Conservation (phyloP, 169 alveolate species). For the Plasmodium berghei region DNA sequence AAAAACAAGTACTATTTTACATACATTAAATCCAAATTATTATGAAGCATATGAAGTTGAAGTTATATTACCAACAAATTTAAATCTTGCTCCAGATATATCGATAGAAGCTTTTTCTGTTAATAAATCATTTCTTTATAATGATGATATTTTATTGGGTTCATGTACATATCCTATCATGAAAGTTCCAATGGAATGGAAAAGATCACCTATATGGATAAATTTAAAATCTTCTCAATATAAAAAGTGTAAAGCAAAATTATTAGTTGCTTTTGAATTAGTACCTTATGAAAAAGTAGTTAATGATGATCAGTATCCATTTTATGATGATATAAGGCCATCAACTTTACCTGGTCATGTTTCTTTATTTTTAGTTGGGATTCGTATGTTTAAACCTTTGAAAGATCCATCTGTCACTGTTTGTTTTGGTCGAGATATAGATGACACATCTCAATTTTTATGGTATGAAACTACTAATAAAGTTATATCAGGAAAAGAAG, state of each 20-base stretch:
- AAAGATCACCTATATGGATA: constrained; percentile 91
- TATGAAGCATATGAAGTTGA: constrained; percentile 91
- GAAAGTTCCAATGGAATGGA: constrained; percentile 92
- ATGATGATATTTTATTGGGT: constrained; percentile 80
- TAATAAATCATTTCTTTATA: constrained; percentile 78
- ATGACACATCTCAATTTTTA: constrained; percentile 84
- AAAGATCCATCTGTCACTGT: constrained; percentile 88
- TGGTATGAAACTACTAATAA: constrained; percentile 85
- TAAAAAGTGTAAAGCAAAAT: constrained; percentile 86
- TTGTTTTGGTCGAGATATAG: constrained; percentile 88
- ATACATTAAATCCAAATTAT: constrained; percentile 89
- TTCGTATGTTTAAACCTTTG: constrained; percentile 87
- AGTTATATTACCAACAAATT: constrained; percentile 88
- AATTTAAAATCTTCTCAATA: constrained; percentile 85
- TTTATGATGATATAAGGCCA: constrained; percentile 92
- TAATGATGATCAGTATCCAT: constrained; percentile 83
- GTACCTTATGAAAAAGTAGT: constrained; percentile 82
- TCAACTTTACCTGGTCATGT: constrained; percentile 86
- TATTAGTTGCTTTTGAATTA: constrained; percentile 90
- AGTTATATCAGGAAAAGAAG: constrained; percentile 82
- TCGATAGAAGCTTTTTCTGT: constrained; percentile 85
- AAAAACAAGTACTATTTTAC: constrained; percentile 84
- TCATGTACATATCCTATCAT: constrained; percentile 82
- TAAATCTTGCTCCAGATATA: constrained; percentile 91
- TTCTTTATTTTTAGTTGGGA: constrained; percentile 89